Base-by-base conservation (phyloP, 176 grass and related monocot genomes). In the Zoysia pacifica region DNA sequence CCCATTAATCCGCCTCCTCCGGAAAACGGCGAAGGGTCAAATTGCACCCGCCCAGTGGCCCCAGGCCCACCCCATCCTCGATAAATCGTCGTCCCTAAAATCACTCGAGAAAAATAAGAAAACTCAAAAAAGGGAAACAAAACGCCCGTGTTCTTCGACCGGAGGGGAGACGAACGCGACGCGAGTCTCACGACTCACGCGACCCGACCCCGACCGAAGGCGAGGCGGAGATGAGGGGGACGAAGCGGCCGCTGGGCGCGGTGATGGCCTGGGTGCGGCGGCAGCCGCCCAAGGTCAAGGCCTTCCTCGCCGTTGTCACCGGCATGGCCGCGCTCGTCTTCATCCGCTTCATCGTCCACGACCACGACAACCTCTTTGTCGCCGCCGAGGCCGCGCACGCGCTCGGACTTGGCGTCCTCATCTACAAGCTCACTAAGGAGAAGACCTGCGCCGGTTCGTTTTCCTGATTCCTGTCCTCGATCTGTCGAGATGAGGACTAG, bases 361-460 rank as follows among this genome's bases (percentile, higher is more conserved):
- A 99, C 90, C 96, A 99, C 84, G 93, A 99, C 85, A 95, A 95
- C 83, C 85, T 99, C 51, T 99, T 99, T 75, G 90, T 91, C 54
- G 96, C 92, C 44, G 85, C 96, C 20, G 96, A 99, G 92, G 96
- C 96, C 10, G 96, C 89, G 50, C 96, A 99, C 74, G 92, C 96
- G 13, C 69, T 95, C 43, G 96, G 96, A 84, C 88, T 99, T 76
- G 88, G 58, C 45, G 92, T 99, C 37, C 90, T 99, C 39, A 86
- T 99, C 69, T 99, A 99, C 76, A 99, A 99, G 86, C 96, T 99
- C 84, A 95, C 88, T 76, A 99, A 99, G 86, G 96, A 99, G 86
- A 93, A 37, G 86, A 99, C 96, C 41, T 99, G 96, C 84, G 96
- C 92, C 28, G 96, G 96, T 98, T 77, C 58, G 90, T 49, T 79